These are phyloP conservation scores for Elongisporangium prolatum DNA, from an alignment of 352 stramenopile genomes.

Conservation along the genomic window DNA sequence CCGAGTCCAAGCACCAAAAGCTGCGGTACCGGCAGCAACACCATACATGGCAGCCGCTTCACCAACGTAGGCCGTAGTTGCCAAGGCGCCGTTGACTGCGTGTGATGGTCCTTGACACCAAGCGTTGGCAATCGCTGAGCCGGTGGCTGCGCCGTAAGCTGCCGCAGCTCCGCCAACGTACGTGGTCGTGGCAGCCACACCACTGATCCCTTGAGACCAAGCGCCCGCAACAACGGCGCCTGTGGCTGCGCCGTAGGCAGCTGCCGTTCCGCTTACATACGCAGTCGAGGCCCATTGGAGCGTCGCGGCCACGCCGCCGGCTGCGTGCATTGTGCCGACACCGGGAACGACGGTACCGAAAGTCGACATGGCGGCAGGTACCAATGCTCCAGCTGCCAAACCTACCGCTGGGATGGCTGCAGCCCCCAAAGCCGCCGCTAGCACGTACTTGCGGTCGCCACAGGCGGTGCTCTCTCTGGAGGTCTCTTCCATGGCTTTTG, in stretches of 20 bases:
- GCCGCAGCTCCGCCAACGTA: background rate
- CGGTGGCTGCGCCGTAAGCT: background rate
- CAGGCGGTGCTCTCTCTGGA: background rate
- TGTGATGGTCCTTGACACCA: background rate
- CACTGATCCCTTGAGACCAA: background rate
- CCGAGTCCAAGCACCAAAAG: background rate
- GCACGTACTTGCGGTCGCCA: background rate
- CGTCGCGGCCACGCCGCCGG: constrained; percentile 12
- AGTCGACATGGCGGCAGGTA: constrained; percentile 11
- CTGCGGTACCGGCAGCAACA: background rate
- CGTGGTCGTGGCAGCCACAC: constrained; percentile 10
- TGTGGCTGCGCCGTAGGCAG: background rate
- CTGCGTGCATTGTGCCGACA: constrained; percentile 17
- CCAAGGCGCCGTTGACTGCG: constrained; percentile 8
- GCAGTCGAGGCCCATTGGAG: constrained; percentile 8
- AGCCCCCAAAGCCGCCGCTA: background rate
- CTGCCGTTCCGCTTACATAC: background rate
- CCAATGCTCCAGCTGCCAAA: constrained; percentile 5
- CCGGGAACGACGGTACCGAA: constrained; percentile 18
- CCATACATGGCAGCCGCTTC: no score
- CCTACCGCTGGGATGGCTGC: background rate
- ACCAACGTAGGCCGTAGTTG: constrained; percentile 2
- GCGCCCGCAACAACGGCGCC: background rate
- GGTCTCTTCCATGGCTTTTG: no score
- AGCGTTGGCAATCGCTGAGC: background rate